Percentiles rank a stretch among this genome's conserved stretches.
Conservation (phyloP, 2,329 filamentous ascomycete species). For the Hortaea werneckii region DNA sequence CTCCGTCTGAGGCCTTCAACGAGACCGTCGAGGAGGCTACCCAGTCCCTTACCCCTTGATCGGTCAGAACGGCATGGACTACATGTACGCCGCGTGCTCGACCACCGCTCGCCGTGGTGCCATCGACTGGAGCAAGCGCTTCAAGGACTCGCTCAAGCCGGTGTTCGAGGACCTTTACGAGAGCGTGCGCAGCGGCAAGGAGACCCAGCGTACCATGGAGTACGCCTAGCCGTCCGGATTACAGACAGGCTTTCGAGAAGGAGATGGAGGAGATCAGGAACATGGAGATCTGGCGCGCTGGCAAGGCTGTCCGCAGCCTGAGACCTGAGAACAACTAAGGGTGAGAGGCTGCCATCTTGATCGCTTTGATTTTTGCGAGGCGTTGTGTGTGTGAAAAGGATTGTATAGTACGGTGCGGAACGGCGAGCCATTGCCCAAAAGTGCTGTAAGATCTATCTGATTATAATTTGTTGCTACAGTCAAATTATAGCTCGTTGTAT, state of each 20-base stretch:
- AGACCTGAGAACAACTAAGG: constrained; percentile 28
- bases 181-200: constrained; percentile 77
- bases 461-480: no score
- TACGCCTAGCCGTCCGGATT: constrained; percentile 94
- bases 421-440: no score
- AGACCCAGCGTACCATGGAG: constrained; percentile 93
- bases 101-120: constrained; percentile 96
- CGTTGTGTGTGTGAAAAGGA: no score
- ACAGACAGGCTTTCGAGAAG: constrained; percentile 92
- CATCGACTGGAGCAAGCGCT: constrained; percentile 94
- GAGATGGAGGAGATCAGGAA: constrained; percentile 98
- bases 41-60: constrained; percentile 97
- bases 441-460: no score
- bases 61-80: constrained; percentile 97
- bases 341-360: neutral
- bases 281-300: constrained; percentile 97
- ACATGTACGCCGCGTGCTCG: constrained; percentile 99
- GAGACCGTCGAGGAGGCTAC: constrained; percentile 99
- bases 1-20: constrained; percentile 98
- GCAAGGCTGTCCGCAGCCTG: constrained; percentile 74
- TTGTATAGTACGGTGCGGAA: no score
- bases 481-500: no score
- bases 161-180: constrained; percentile 97
- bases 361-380: neutral
- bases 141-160: constrained; percentile 98